phyloP scores from a whole-genome alignment of 2,329 filamentous ascomycete species.

The Cadophora sp. region DNA sequence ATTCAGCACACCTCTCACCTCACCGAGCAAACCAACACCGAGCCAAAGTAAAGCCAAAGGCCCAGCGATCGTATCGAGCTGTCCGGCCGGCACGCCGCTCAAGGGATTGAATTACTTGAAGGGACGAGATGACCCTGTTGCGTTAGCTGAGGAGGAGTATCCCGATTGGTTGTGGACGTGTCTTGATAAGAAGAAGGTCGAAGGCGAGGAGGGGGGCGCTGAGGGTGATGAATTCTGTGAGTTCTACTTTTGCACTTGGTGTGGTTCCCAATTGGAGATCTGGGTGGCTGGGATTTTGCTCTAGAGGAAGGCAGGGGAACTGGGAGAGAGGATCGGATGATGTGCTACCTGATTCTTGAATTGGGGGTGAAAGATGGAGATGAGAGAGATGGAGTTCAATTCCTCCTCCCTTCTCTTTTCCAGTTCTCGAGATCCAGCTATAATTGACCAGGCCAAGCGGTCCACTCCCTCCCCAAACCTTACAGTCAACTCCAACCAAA shows the following conservation, averaged over 20 bases:
- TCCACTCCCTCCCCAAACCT: not conserved
- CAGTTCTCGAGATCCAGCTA: not conserved
- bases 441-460: not conserved
- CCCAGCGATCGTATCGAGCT: slow-evolving; percentile 28
- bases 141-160: slow-evolving; percentile 76
- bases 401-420: not conserved
- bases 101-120: slow-evolving; percentile 81
- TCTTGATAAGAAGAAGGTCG: slow-evolving; percentile 62
- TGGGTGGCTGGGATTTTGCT: not conserved
- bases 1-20: slow-evolving; percentile 45
- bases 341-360: not conserved
- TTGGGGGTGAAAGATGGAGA: not conserved
- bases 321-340: not conserved
- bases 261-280: not conserved
- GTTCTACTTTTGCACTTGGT: slow-evolving; percentile 47
- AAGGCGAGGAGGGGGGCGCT: slow-evolving; percentile 54
- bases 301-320: not conserved
- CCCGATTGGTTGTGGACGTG: slow-evolving; percentile 82
- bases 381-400: not conserved
- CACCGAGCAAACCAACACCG: slow-evolving; percentile 14
- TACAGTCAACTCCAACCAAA: not conserved
- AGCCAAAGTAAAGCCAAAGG: slow-evolving; percentile 19
- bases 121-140: slow-evolving; percentile 74
- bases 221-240: slow-evolving; percentile 81
- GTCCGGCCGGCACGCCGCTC: slow-evolving; percentile 70